phyloP scores from a whole-genome alignment of 768 basidiomycete species.

The Leccinum incarnatum region DNA sequence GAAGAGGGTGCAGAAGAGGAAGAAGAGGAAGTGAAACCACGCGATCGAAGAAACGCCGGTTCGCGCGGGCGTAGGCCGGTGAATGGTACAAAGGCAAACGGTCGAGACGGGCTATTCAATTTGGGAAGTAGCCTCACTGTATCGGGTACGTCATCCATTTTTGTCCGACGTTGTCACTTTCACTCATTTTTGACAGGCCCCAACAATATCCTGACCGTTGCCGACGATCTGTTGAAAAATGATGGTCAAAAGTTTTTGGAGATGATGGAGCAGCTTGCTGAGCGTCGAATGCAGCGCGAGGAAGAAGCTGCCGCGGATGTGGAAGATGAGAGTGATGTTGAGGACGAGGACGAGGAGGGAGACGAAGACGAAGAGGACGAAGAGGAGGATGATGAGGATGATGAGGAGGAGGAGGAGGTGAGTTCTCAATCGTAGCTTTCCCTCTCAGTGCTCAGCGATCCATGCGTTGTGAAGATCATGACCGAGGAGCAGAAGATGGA shows the following conservation, averaged over 20 bases:
- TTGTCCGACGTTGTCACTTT: slow-evolving; percentile 11
- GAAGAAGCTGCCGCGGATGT: slow-evolving; percentile 63
- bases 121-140: slow-evolving; percentile 83
- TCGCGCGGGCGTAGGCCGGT: slow-evolving; percentile 39
- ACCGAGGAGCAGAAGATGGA: slow-evolving; percentile 99
- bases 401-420: slow-evolving; percentile 47
- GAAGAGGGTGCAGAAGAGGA: slow-evolving; percentile 65
- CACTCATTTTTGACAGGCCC: slow-evolving; percentile 48
- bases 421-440: slow-evolving; percentile 15
- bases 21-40: slow-evolving; percentile 47
- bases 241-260: slow-evolving; percentile 99
- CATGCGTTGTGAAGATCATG: slow-evolving; percentile 50
- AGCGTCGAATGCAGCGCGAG: slow-evolving; percentile 89
- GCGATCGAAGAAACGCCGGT: slow-evolving; percentile 33
- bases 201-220: slow-evolving; percentile 96
- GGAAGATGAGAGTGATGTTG: slow-evolving; percentile 60
- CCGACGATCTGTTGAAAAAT: slow-evolving; percentile 97
- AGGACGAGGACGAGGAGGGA: slow-evolving; percentile 56
- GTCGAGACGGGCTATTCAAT: slow-evolving; percentile 70
- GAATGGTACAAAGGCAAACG: slow-evolving; percentile 46
- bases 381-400: slow-evolving; percentile 59
- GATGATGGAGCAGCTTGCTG: slow-evolving; percentile 99
- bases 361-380: slow-evolving; percentile 66
- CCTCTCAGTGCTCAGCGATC: slow-evolving; percentile 10
- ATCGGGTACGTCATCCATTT: slow-evolving; percentile 51